Evolutionary conservation across 2,329 filamentous ascomycete species (phyloP), one percentile per base, ranked within the genome.

Genomic region (Beauveria sp.): DNA sequence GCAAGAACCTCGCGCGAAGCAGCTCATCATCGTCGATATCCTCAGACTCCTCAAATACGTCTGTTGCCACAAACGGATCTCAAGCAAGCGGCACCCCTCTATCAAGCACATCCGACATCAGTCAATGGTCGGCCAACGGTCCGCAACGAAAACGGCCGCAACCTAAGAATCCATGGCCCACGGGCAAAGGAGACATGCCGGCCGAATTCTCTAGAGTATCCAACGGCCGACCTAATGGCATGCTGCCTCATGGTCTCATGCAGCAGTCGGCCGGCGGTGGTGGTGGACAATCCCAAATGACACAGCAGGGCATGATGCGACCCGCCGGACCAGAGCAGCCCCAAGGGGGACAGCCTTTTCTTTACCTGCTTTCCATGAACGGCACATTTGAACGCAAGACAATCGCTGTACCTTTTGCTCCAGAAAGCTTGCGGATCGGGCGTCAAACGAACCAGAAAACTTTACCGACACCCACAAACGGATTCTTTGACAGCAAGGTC

Each of bases 371-470:
- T 6, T 96, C 95, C 0, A 86, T 98, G 69, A 99, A 99, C 71
- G 91, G 91, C 62, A 98, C 93, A 1, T 99, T 99, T 72, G 95
- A 98, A 74, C 88, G 92, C 70, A 99, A 99, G 77, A 95, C 93
- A 49, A 98, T 99, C 68, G 90, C 85, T 40, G 91, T 99, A 2
- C 95, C 95, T 0, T 96, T 90, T 72, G 90, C 85, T 65, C 95
- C 95, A n/a, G 93, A 98, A n/a, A 89, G 90, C 46, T 80, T 99
- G 55, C 87, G 92, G 65, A 96, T 99, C 70, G 95, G 95, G 50
- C 89, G 95, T 53, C 95, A 99, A 75, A 99, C 95, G 22, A 99
- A 99, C 74, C 90, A 91, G 66, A 98, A 96, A 75, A 98, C 95
- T 0, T 84, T 96, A 14, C 95, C 95, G 0, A 96, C 93, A 0